A percentile compares a stretch with the other conserved stretches of the same genome.
Evolutionary conservation across 1,284 basidiomycete species (phyloP).

Genomic region (Earliella scabrosa): DNA sequence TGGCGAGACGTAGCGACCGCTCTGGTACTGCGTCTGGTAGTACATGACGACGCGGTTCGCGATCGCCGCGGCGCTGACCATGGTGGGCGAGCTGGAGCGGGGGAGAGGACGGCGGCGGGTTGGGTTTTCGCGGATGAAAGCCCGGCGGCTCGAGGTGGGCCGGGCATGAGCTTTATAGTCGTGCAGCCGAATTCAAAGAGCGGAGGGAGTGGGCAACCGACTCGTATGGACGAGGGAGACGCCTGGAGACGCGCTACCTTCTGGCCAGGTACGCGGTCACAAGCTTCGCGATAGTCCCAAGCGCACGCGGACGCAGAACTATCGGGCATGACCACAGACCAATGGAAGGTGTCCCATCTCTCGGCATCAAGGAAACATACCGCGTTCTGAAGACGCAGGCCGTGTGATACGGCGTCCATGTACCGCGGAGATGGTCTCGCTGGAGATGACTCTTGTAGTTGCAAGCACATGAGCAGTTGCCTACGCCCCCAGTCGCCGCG

Average conservation of each 20-base stretch:
- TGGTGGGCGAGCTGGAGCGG: not conserved
- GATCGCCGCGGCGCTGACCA: conserved; percentile 6
- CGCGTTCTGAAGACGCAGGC: not conserved
- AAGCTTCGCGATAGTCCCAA: not conserved
- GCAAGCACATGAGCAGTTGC: too few relatives aligned
- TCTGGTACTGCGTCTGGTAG: conserved; percentile 17
- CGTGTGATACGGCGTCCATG: conserved; percentile 5
- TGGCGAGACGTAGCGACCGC: conserved; percentile 11
- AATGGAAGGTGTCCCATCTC: conserved; percentile 3
- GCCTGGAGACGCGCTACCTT: not conserved
- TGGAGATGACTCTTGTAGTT: too few relatives aligned
- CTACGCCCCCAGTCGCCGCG: too few relatives aligned
- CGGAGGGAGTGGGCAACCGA: too few relatives aligned
- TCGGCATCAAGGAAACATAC: conserved; percentile 10
- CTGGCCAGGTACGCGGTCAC: conserved; percentile 11
- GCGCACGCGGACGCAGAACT: conserved; percentile 3
- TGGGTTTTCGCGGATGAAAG: not conserved
- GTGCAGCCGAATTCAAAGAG: too few relatives aligned
- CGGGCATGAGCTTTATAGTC: not conserved
- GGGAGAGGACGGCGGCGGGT: not conserved
- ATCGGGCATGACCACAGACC: not conserved
- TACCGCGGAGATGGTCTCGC: too few relatives aligned
- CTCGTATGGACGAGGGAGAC: too few relatives aligned
- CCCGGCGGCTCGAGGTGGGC: not conserved
- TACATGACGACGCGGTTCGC: conserved; percentile 18